Percentiles rank a stretch among this genome's conserved stretches.
Evolutionary conservation across 148 eudicot genomes (phyloP).

Genomic region (Diospyros kaki): DNA sequence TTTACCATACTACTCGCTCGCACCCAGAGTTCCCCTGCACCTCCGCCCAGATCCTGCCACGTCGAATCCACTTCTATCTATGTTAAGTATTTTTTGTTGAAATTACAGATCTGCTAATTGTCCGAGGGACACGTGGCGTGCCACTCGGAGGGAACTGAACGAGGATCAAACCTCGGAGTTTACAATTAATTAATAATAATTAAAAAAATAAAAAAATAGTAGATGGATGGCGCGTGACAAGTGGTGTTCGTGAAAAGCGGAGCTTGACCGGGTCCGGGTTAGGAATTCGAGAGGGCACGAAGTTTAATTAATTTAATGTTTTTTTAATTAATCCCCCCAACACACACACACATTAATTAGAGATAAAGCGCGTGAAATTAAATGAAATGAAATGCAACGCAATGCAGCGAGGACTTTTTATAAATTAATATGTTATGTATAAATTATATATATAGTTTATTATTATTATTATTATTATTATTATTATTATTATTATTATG

Average conservation of each 20-base stretch:
- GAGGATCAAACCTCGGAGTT: no score
- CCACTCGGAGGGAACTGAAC: no score
- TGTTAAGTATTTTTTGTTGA: background rate
- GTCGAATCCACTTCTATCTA: background rate
- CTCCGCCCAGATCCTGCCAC: constrained; percentile 2
- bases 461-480: no score
- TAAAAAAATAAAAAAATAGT: background rate
- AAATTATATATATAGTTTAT: no score
- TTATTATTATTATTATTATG: no score
- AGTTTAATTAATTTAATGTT: background rate
- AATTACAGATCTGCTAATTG: no score
- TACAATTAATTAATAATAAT: no score
- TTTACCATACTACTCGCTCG: background rate
- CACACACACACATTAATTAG: background rate
- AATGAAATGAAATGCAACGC: no score
- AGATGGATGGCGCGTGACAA: background rate
- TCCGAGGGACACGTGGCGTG: no score
- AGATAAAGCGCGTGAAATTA: background rate
- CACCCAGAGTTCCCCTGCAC: background rate
- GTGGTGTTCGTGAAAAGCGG: background rate
- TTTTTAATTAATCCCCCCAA: no score
- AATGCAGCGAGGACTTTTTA: no score
- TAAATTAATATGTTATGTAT: no score
- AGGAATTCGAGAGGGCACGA: background rate
- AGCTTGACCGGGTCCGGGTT: constrained; percentile 10